Evolutionary conservation across 768 basidiomycete species (phyloP), one percentile per base, ranked within the genome.

Genomic region (Termitomyces sp.): DNA sequence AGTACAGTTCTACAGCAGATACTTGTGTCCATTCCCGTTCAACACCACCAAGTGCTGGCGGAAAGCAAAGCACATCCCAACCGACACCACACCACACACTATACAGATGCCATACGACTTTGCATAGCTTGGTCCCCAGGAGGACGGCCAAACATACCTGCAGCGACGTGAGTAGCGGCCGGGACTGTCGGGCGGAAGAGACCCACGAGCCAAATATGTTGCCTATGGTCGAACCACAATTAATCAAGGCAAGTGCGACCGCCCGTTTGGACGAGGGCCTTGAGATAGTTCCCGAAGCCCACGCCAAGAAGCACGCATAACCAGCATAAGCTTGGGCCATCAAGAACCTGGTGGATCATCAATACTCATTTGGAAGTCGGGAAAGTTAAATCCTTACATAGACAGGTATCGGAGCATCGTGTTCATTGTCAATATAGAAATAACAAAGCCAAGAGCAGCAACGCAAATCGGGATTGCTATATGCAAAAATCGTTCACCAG

Each of bases 191-290:
- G 46, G 47, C 41, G 29, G n/a, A 64, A 66, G 42, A 33, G n/a
- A 84, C 83, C 73, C 73, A 92, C 75, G 90, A 87, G 61, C 92
- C 92, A 18, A 86, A 78, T 56, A 95, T 77, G 70, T 94, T 95
- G 5, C 93, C 94, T 28, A 94, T 77, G 66, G 91, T 87, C 31
- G 87, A 85, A 70, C 89, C 88, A 28, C 87, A 84, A 69, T 93
- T 91, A 67, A 92, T 81, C 64, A 88, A 74, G 12, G 90, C 92
- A 58, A 94, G 77, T 7, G 90, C 86, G 20, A 92, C 87, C 13
- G 92, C 89, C 10, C 92, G 85, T 71, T 93, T 93, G 41, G 90
- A 84, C 6, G 90, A 79, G 26, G 93, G 88, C 20, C 82, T 82
- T 28, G 91, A 83, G 72, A 96, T 72, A 18, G 73, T 75, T 60